Evolutionary conservation across 495 filamentous ascomycete species (phyloP), one percentile per base, ranked within the genome.

Genomic region (Aspergillus kassunensis): DNA sequence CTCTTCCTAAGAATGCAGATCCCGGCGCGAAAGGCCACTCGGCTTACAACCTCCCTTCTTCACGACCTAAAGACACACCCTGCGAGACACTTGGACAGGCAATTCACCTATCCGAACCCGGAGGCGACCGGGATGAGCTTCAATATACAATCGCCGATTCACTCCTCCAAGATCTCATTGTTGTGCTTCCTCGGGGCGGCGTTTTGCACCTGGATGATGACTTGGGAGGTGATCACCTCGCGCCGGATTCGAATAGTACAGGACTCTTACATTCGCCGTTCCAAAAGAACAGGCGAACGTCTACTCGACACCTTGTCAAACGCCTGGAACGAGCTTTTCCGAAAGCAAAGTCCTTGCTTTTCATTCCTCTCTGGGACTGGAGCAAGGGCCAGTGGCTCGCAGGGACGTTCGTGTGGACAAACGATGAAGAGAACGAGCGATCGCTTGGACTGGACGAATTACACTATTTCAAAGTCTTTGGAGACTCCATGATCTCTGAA

Each of bases 331-430:
- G 51, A 9, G 48, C 53, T 9, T 67, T 84, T 45, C 76, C 81
- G 3, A 66, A 68, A n/a, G 81, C 81, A 3, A 72, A 75, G 41
- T 81, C 73, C 41, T 60, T 82, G 10, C 67, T 80, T 6, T 81
- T 84, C 54, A 68, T 82, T 24, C 83, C 85, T 0, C 60, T 88
- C 3, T 87, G 83, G 78, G 79, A 86, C 53, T 75, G 78, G 44
- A 75, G 79, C 30, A 72, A 76, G 49, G 77, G 79, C 4, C 66
- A 80, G 24, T 88, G 85, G 84, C 84, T 81, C 61, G 73, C 83
- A 0, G 82, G 80, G 2, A 74, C 73, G 0, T 63, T 88, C 6
- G 67, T 80, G 2, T 87, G 82, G 81, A 80, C 76, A 0, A 30
- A 44, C 12, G 24, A 2, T 63, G 62, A 29, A 69, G 41, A 78